Conservation (phyloP, 257 asterid genomes). For the Handroanthus guayacan region DNA sequence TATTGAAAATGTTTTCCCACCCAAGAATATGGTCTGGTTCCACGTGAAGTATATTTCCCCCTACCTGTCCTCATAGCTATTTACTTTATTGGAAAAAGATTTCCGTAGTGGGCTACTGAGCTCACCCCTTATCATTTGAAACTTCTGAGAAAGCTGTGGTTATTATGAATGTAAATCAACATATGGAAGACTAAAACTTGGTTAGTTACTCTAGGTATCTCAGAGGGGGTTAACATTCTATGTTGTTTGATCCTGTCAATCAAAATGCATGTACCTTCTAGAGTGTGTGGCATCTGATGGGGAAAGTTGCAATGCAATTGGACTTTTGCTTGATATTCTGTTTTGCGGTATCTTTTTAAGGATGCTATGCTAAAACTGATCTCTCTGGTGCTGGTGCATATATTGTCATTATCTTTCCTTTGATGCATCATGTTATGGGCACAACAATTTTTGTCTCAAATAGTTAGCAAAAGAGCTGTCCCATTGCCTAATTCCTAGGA, state of each 20-base stretch:
- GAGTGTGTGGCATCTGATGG: not conserved
- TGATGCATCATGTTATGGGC: not conserved
- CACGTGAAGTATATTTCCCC: no score
- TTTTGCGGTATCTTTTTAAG: no score
- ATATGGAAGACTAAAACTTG: not conserved
- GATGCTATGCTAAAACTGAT: slow-evolving; percentile 4
- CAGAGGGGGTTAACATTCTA: not conserved
- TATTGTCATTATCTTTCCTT: slow-evolving; percentile 1
- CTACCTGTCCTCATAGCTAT: no score
- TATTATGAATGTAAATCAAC: not conserved
- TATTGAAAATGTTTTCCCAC: no score
- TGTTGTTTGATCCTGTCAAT: not conserved
- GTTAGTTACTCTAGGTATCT: not conserved
- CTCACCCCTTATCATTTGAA: not conserved
- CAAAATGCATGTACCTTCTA: not conserved
- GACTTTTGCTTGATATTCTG: not conserved
- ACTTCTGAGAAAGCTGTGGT: not conserved
- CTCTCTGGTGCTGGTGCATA: slow-evolving; percentile 12
- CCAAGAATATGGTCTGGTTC: no score
- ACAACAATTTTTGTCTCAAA: not conserved
- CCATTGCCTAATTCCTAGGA: not conserved
- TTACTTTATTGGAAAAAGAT: no score
- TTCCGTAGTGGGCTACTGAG: not conserved
- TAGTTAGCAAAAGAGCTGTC: slow-evolving; percentile 16
- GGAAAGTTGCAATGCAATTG: not conserved